Conservation (phyloP, 2,329 filamentous ascomycete species). For the Fusarium lyarnte region DNA sequence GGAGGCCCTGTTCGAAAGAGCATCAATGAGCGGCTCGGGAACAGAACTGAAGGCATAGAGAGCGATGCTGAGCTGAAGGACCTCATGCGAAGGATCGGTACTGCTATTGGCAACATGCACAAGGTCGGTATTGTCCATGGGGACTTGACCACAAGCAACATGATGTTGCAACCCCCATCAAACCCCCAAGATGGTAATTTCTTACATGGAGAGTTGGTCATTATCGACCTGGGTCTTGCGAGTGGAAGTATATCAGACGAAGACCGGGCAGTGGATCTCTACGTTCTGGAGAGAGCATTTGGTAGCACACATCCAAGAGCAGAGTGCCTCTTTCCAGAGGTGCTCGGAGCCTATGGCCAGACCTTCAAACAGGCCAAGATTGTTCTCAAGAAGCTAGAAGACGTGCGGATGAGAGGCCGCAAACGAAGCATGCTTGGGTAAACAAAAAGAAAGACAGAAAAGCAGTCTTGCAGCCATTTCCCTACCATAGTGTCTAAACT, state of each 20-base stretch:
- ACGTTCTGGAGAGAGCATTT: slow-evolving; percentile 94
- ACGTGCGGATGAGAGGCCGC: slow-evolving; percentile 90
- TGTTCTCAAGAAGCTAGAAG: slow-evolving; percentile 85
- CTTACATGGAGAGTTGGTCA: slow-evolving; percentile 78
- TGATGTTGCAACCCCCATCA: slow-evolving; percentile 74
- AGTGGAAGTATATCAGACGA: slow-evolving; percentile 85
- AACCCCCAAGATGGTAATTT: slow-evolving; percentile 34
- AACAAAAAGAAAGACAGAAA: slow-evolving; percentile 28
- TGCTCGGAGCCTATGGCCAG: slow-evolving; percentile 78
- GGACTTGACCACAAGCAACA: slow-evolving; percentile 95
- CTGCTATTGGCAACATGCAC: slow-evolving; percentile 80
- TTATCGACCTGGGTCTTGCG: slow-evolving; percentile 95
- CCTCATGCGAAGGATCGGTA: slow-evolving; percentile 77
- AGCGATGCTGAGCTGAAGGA: slow-evolving; percentile 63
- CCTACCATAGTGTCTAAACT: slow-evolving; percentile 41
- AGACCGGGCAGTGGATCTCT: slow-evolving; percentile 94
- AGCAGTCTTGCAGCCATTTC: slow-evolving; percentile 41
- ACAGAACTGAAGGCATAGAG: slow-evolving; percentile 50
- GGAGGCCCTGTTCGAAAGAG: slow-evolving; percentile 75
- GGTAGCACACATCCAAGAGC: slow-evolving; percentile 92
- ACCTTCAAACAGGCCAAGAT: slow-evolving; percentile 78
- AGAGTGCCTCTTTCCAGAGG: slow-evolving; percentile 76
- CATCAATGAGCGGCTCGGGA: slow-evolving; percentile 74
- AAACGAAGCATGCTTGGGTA: slow-evolving; percentile 98
- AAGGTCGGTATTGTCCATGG: slow-evolving; percentile 89